Percentiles rank a stretch among this genome's conserved stretches.
phyloP scores from a whole-genome alignment of 2,329 filamentous ascomycete species.

The Xylariales sp. region DNA sequence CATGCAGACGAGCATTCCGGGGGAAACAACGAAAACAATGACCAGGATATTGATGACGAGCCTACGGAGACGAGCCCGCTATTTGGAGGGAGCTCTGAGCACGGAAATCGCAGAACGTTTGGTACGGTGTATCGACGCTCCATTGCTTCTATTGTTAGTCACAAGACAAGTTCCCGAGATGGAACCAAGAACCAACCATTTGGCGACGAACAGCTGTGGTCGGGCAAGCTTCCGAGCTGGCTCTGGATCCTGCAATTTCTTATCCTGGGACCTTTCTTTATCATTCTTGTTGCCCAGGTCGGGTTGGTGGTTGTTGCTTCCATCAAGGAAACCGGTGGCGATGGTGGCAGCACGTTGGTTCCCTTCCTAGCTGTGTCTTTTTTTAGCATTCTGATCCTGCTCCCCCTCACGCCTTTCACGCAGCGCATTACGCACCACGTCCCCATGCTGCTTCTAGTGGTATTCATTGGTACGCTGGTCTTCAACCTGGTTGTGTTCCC shows the following conservation, averaged over 20 bases:
- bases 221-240: slow-evolving; percentile 71
- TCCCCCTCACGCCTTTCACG: slow-evolving; percentile 78
- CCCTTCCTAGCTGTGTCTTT: slow-evolving; percentile 55
- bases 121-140: slow-evolving; percentile 52
- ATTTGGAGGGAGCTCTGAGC: slow-evolving; percentile 65
- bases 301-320: slow-evolving; percentile 67
- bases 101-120: slow-evolving; percentile 59
- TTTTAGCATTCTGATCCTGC: slow-evolving; percentile 66
- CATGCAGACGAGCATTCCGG: slow-evolving; percentile 3
- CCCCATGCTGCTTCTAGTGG: slow-evolving; percentile 67
- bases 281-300: slow-evolving; percentile 70
- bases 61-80: slow-evolving; percentile 69
- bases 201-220: slow-evolving; percentile 81
- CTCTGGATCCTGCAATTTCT: slow-evolving; percentile 87
- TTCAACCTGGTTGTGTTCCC: slow-evolving; percentile 89
- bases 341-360: slow-evolving; percentile 65
- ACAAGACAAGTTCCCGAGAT: slow-evolving; percentile 21
- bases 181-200: slow-evolving; percentile 39
- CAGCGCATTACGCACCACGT: slow-evolving; percentile 83
- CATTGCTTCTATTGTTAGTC: slow-evolving; percentile 27
- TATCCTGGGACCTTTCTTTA: slow-evolving; percentile 67
- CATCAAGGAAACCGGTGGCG: slow-evolving; percentile 72
- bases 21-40: slow-evolving; percentile 21
- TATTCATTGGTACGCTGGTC: slow-evolving; percentile 71
- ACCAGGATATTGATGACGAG: slow-evolving; percentile 31